phyloP scores from a whole-genome alignment of 1,139 yeast species.

The Pichia sp. region DNA sequence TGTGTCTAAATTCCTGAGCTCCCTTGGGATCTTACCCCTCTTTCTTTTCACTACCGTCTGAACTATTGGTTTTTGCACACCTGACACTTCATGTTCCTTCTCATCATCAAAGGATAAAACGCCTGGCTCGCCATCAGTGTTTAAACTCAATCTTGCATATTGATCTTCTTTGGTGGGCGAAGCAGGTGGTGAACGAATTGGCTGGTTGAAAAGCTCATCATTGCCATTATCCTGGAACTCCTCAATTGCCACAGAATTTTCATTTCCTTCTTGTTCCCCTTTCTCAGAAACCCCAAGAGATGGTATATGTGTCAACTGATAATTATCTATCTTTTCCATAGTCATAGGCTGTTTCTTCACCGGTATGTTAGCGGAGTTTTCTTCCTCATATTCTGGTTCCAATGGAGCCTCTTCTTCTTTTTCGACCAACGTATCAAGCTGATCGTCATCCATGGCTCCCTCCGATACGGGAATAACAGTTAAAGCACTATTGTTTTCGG shows the following conservation, averaged over 20 bases:
- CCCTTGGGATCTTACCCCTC: constrained; percentile 27
- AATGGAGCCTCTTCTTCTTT: background rate
- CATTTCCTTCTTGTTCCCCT: background rate
- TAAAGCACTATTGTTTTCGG: background rate
- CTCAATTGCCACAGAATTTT: background rate
- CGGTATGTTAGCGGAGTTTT: constrained; percentile 12
- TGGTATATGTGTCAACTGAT: constrained; percentile 7
- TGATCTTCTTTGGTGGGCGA: background rate
- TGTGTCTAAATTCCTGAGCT: constrained; percentile 32
- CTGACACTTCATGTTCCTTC: background rate
- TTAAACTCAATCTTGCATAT: background rate
- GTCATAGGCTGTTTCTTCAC: constrained; percentile 6
- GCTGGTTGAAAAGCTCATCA: constrained; percentile 8
- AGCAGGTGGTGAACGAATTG: background rate
- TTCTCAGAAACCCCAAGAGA: constrained; percentile 1
- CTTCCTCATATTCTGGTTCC: constrained; percentile 14
- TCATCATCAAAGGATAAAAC: background rate
- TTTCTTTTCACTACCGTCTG: constrained; percentile 17
- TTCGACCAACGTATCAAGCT: constrained; percentile 14
- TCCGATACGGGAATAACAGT: background rate
- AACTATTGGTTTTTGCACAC: background rate
- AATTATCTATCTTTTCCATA: constrained; percentile 8
- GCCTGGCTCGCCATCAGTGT: background rate
- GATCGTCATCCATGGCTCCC: constrained; percentile 2
- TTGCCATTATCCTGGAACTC: background rate